A percentile compares a stretch with the other conserved stretches of the same genome.
phyloP scores from a whole-genome alignment of 768 basidiomycete species.

The Lactarius hatsudake region DNA sequence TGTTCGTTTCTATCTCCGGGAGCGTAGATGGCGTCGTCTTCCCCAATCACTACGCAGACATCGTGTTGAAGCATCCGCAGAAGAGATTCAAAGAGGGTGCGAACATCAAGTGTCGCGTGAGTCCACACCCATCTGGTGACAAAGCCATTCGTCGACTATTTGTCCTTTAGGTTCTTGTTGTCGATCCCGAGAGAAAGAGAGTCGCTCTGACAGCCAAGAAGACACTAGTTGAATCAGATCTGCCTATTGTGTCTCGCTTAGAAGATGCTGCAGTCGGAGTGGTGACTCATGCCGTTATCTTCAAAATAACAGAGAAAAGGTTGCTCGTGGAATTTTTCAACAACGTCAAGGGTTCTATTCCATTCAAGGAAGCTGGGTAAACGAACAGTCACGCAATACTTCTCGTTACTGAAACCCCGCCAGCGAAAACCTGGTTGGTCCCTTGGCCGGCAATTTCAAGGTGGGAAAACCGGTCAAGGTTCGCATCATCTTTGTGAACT shows the following conservation, averaged over 20 bases:
- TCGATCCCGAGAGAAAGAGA: conserved; percentile 78
- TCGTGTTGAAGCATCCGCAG: conserved; percentile 88
- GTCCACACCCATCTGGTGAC: conserved; percentile 30
- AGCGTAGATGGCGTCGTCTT: conserved; percentile 91
- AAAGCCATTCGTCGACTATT: conserved; percentile 11
- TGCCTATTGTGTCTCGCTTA: conserved; percentile 63
- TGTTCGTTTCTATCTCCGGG: conserved; percentile 85
- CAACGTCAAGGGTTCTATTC: conserved; percentile 78
- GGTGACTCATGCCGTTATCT: conserved; percentile 78
- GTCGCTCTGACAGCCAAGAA: conserved; percentile 90
- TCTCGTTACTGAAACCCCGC: conserved; percentile 6
- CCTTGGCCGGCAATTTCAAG: conserved; percentile 61
- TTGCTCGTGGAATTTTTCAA: conserved; percentile 90
- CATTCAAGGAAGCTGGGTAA: conserved; percentile 78
- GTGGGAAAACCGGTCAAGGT: conserved; percentile 85
- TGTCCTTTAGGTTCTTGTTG: conserved; percentile 62
- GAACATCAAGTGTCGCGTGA: conserved; percentile 80
- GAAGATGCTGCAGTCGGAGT: conserved; percentile 69
- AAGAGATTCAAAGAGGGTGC: conserved; percentile 84
- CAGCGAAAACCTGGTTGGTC: conserved; percentile 65
- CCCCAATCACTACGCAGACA: conserved; percentile 95
- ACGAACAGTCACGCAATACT: conserved; percentile 24
- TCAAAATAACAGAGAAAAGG: conserved; percentile 76
- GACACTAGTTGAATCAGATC: conserved; percentile 74
- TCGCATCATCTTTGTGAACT: conserved; percentile 64